Evolutionary conservation across 2,329 filamentous ascomycete species (phyloP).

Genomic region (Pseudopyrenochaeta lycopersici): DNA sequence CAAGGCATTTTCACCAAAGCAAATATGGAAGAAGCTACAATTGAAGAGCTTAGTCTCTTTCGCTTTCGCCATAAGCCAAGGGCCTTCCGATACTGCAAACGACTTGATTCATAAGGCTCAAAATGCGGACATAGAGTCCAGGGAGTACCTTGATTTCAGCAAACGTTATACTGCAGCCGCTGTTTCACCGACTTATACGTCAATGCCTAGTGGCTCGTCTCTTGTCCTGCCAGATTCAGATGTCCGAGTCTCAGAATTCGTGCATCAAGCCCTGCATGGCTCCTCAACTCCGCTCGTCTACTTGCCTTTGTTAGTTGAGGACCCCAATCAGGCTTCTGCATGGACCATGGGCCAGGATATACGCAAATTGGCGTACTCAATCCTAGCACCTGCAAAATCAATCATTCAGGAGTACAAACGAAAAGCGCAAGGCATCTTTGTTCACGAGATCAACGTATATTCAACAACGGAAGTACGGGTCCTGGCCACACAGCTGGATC

Average conservation of each 20-base stretch:
- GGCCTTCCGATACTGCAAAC: slow-evolving; percentile 39
- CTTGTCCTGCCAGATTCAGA: slow-evolving; percentile 34
- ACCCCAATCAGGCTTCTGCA: slow-evolving; percentile 53
- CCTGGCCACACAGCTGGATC: slow-evolving; percentile 17
- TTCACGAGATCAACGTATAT: slow-evolving; percentile 27
- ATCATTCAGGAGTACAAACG: slow-evolving; percentile 50
- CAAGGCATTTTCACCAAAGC: slow-evolving; percentile 53
- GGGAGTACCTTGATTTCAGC: slow-evolving; percentile 40
- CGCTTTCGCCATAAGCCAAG: slow-evolving; percentile 51
- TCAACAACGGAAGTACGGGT: slow-evolving; percentile 3
- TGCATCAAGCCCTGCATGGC: slow-evolving; percentile 28
- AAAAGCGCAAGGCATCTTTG: slow-evolving; percentile 42
- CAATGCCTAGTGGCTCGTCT: not conserved
- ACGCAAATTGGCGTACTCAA: slow-evolving; percentile 51
- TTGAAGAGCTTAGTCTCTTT: slow-evolving; percentile 51
- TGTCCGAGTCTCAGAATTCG: slow-evolving; percentile 44
- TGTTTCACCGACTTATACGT: slow-evolving; percentile 9
- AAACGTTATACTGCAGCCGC: slow-evolving; percentile 32
- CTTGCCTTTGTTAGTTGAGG: slow-evolving; percentile 68
- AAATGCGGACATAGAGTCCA: slow-evolving; percentile 21
- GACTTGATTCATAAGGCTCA: slow-evolving; percentile 37
- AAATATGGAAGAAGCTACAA: slow-evolving; percentile 57
- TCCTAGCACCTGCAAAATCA: slow-evolving; percentile 30
- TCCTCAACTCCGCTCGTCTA: slow-evolving; percentile 59
- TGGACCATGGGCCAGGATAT: slow-evolving; percentile 52